phyloP scores from a whole-genome alignment of 2,329 filamentous ascomycete genomes.

The Ceratocystis papillata region DNA sequence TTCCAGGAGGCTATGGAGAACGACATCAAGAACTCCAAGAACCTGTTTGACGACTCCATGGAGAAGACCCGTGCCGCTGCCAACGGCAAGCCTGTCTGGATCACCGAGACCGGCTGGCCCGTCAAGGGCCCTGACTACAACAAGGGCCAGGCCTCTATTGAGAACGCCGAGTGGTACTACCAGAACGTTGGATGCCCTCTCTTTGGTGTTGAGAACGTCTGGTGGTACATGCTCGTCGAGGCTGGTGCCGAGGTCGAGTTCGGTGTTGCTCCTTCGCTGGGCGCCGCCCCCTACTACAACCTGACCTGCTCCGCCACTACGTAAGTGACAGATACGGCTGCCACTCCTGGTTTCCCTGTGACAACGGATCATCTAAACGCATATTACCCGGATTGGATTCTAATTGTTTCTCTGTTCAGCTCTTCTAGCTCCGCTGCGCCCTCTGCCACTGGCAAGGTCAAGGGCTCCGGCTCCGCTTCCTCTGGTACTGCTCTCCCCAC shows the following conservation, averaged over 20 bases:
- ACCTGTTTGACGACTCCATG: slow-evolving; percentile 58
- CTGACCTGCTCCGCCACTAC: slow-evolving; percentile 44
- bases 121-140: slow-evolving; percentile 55
- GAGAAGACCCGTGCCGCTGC: slow-evolving; percentile 47
- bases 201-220: slow-evolving; percentile 54
- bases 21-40: slow-evolving; percentile 50
- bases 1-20: slow-evolving; percentile 62
- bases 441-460: not conserved
- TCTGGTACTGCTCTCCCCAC: slow-evolving; percentile 16
- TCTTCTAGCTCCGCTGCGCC: slow-evolving; percentile 3
- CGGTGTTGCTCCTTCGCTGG: slow-evolving; percentile 52
- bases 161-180: slow-evolving; percentile 74
- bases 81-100: slow-evolving; percentile 63
- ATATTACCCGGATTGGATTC: slow-evolving; percentile 3
- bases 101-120: slow-evolving; percentile 84
- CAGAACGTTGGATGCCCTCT: slow-evolving; percentile 62
- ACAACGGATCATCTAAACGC: too few relatives aligned
- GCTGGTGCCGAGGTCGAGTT: slow-evolving; percentile 53
- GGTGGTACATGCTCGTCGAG: slow-evolving; percentile 71
- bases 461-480: slow-evolving; percentile 4
- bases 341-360: slow-evolving; percentile 15
- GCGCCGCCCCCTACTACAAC: slow-evolving; percentile 49
- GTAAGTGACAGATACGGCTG: slow-evolving; percentile 19
- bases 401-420: slow-evolving; percentile 17
- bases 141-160: slow-evolving; percentile 49